Percentiles rank a stretch among this genome's conserved stretches.
Evolutionary conservation across 2,329 filamentous ascomycete species (phyloP).

Genomic region (Zasmidium angulare): DNA sequence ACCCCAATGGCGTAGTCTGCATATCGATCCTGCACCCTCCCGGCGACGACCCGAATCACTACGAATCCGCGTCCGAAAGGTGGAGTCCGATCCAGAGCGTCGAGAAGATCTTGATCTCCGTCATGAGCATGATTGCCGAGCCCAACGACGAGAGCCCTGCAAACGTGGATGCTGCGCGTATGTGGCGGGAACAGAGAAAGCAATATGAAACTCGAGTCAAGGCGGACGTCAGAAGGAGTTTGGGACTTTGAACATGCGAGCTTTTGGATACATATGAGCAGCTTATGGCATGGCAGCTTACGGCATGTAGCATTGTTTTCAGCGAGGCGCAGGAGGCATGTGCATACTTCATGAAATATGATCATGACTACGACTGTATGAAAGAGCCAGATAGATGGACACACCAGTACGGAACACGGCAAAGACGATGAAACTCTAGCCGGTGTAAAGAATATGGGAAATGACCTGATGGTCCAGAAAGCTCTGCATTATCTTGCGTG

Average conservation of each 20-base stretch:
- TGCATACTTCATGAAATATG: neutral
- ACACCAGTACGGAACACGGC: no score
- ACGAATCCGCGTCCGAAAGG: constrained; percentile 91
- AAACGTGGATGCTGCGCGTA: constrained; percentile 92
- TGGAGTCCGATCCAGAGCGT: constrained; percentile 97
- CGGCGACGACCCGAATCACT: constrained; percentile 96
- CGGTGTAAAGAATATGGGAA: no score
- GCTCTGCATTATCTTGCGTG: no score
- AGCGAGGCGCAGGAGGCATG: neutral
- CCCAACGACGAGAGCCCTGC: constrained; percentile 96
- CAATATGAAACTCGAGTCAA: constrained; percentile 88
- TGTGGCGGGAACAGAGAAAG: constrained; percentile 82
- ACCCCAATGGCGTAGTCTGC: constrained; percentile 87
- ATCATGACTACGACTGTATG: neutral
- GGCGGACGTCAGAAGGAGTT: constrained; percentile 73
- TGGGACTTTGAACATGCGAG: constrained; percentile 63
- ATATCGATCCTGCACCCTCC: constrained; percentile 98
- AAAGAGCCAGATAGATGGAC: neutral
- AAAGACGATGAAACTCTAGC: no score
- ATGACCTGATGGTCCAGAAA: no score
- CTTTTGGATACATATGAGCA: neutral
- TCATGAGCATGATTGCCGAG: constrained; percentile 98
- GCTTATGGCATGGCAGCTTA: neutral
- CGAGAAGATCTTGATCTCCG: constrained; percentile 93
- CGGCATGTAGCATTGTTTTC: neutral